Evolutionary conservation across 2,329 filamentous ascomycete genomes (phyloP).

Genomic region (Epichloe scottii): DNA sequence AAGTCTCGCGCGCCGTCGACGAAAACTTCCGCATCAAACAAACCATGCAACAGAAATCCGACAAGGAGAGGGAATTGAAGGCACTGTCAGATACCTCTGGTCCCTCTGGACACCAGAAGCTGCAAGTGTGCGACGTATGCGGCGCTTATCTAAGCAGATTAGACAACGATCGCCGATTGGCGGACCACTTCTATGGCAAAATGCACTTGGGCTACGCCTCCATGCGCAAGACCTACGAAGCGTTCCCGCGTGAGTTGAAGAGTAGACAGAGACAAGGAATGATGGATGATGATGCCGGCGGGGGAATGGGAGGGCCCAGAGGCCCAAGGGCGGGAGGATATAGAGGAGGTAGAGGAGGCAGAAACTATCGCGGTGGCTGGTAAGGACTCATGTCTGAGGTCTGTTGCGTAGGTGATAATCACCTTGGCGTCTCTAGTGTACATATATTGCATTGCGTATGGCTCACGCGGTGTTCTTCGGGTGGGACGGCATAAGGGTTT

Average conservation of each 20-base stretch:
- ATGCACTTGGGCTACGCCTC: conserved; percentile 98
- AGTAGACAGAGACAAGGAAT: conserved; percentile 44
- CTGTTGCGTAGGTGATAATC: not conserved
- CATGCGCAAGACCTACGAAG: conserved; percentile 88
- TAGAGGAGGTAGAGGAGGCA: conserved; percentile 37
- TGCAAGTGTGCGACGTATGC: conserved; percentile 97
- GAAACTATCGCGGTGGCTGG: conserved; percentile 39
- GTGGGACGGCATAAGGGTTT: not conserved
- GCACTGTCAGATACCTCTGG: conserved; percentile 83
- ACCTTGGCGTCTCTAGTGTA: not conserved
- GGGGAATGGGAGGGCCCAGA: conserved; percentile 28
- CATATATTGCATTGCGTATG: not conserved
- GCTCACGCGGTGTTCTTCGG: not conserved
- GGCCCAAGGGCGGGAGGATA: conserved; percentile 42
- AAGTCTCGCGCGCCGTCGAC: conserved; percentile 70
- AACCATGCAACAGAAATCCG: conserved; percentile 68
- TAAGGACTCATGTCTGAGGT: conserved; percentile 12
- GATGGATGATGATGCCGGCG: conserved; percentile 33
- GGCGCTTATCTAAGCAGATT: conserved; percentile 85
- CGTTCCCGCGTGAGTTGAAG: conserved; percentile 78
- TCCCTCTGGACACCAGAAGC: conserved; percentile 88
- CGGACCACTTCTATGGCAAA: conserved; percentile 98
- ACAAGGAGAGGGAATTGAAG: conserved; percentile 80
- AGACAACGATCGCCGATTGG: conserved; percentile 86
- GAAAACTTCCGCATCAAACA: conserved; percentile 80